A percentile compares a stretch with the other conserved stretches of the same genome.
phyloP scores from a whole-genome alignment of 2,329 filamentous ascomycete genomes.

The Mycosphaerella sp. region DNA sequence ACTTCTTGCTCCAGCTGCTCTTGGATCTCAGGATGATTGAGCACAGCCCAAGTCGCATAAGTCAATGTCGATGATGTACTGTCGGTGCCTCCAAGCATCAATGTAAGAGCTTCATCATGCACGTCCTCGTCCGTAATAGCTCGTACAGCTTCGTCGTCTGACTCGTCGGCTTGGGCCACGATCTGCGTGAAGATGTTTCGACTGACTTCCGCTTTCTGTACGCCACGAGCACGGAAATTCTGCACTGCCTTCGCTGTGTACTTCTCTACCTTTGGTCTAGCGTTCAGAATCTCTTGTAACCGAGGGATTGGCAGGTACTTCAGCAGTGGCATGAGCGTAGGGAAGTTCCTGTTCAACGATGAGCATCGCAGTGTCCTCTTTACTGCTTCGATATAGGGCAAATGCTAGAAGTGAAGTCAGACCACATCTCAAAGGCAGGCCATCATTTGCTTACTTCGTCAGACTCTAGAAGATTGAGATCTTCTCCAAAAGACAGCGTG shows the following conservation, averaged over 20 bases:
- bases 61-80: slow-evolving; percentile 29
- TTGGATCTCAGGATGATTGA: slow-evolving; percentile 23
- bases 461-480: slow-evolving; percentile 33
- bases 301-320: slow-evolving; percentile 16
- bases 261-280: slow-evolving; percentile 17
- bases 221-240: slow-evolving; percentile 13
- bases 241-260: slow-evolving; percentile 18
- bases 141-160: slow-evolving; percentile 12
- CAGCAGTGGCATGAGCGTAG: slow-evolving; percentile 15
- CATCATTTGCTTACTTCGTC: slow-evolving; percentile 10
- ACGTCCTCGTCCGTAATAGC: slow-evolving; percentile 25
- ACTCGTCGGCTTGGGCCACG: slow-evolving; percentile 18
- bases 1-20: slow-evolving; percentile 24
- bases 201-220: slow-evolving; percentile 4
- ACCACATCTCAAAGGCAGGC: background rate
- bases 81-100: slow-evolving; percentile 28
- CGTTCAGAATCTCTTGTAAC: slow-evolving; percentile 16
- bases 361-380: slow-evolving; percentile 17
- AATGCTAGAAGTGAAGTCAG: slow-evolving; percentile 7
- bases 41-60: slow-evolving; percentile 27
- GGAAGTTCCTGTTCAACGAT: slow-evolving; percentile 18
- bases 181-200: slow-evolving; percentile 21
- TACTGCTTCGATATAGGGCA: slow-evolving; percentile 17
- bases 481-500: slow-evolving; percentile 36
- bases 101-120: slow-evolving; percentile 23